phyloP scores from a whole-genome alignment of 768 basidiomycete genomes.

The Ephemerocybe angulata region DNA sequence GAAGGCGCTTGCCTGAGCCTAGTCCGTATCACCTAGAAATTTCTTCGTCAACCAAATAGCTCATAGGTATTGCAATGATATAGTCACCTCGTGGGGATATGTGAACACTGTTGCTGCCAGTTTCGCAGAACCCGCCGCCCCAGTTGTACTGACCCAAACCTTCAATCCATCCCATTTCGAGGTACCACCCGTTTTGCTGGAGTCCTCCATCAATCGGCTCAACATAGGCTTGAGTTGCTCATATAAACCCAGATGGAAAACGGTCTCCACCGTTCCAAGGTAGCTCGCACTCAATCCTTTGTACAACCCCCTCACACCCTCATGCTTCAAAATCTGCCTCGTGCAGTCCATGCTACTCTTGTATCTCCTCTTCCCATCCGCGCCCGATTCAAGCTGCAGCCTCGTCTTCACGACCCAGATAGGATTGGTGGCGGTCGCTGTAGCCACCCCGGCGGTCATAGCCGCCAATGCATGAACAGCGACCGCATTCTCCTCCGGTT shows the following conservation, averaged over 20 bases:
- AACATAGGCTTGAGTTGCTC: slow-evolving; percentile 1
- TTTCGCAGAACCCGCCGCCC: slow-evolving; percentile 4
- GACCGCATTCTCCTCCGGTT: neutral
- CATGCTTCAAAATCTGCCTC: slow-evolving; percentile 1
- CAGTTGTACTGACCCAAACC: slow-evolving; percentile 2
- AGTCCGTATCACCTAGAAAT: neutral
- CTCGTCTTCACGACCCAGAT: slow-evolving; percentile 8
- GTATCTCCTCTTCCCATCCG: neutral
- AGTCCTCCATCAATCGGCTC: neutral
- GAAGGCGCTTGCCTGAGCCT: slow-evolving; percentile 3
- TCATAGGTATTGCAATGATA: neutral
- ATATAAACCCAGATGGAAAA: neutral
- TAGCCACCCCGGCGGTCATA: neutral
- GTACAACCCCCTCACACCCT: neutral
- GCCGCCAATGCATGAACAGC: neutral
- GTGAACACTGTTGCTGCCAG: slow-evolving; percentile 1
- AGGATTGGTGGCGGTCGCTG: slow-evolving; percentile 1
- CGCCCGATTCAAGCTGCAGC: slow-evolving; percentile 1
- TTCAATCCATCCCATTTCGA: neutral
- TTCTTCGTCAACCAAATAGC: neutral
- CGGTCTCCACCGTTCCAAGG: slow-evolving; percentile 1
- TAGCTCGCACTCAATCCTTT: slow-evolving; percentile 2
- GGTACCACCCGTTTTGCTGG: neutral
- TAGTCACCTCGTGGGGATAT: slow-evolving; percentile 8
- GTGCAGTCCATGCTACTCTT: slow-evolving; percentile 1